These are phyloP conservation scores for Herpetomonas muscarum DNA, from an alignment of 208 protist species.

Conservation along the genomic window DNA sequence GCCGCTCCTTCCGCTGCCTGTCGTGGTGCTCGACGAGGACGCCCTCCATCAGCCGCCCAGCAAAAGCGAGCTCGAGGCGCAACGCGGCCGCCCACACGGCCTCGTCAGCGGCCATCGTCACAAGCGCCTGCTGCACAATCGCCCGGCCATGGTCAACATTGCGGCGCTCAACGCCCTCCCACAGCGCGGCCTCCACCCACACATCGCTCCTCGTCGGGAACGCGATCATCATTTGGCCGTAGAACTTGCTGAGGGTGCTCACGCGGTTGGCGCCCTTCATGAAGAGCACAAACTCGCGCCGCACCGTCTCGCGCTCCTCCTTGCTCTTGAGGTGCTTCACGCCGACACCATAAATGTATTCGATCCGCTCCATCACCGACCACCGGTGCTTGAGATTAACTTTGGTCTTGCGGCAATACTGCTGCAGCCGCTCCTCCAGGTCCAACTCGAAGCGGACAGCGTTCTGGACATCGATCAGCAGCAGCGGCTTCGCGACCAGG, in stretches of 20 bases:
- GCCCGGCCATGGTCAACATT: conserved; percentile 76
- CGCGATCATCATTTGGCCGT: conserved; percentile 66
- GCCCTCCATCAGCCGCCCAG: conserved; percentile 36
- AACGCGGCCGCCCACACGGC: conserved; percentile 69
- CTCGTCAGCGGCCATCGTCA: conserved; percentile 45
- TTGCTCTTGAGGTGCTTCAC: conserved; percentile 61
- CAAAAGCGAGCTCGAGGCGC: conserved; percentile 73
- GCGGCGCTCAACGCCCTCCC: conserved; percentile 45
- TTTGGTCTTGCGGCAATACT: conserved; percentile 66
- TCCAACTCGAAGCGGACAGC: conserved; percentile 72
- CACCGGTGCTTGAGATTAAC: conserved; percentile 76
- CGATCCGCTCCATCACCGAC: conserved; percentile 74
- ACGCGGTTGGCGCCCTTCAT: conserved; percentile 56
- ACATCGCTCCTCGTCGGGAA: conserved; percentile 59
- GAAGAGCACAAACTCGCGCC: conserved; percentile 57
- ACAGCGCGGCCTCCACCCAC: conserved; percentile 78
- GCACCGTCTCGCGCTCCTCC: conserved; percentile 48
- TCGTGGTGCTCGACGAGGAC: conserved; percentile 37
- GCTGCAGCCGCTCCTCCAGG: conserved; percentile 55
- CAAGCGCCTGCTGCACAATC: conserved; percentile 74
- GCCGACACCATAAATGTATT: conserved; percentile 79
- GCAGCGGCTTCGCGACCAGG: conserved; percentile 81
- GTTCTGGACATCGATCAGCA: conserved; percentile 78
- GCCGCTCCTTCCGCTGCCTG: conserved; percentile 19
- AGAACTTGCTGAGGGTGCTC: conserved; percentile 59